Percentiles rank a stretch among this genome's conserved stretches.
Conservation (phyloP, 345 rosid genomes). For the Zanthoxylum bungeanum region DNA sequence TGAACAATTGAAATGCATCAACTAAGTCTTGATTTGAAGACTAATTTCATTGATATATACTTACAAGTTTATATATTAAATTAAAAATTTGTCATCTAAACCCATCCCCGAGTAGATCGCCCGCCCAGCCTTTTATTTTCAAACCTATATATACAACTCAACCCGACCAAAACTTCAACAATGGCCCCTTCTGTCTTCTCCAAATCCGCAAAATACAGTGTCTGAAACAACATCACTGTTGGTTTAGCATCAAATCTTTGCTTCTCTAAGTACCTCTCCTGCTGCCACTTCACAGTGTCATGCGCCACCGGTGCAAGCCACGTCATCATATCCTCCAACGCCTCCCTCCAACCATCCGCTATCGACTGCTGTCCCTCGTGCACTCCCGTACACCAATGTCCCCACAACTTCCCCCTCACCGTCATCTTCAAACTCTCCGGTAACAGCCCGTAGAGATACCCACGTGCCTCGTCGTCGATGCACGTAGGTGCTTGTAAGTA, state of each 20-base stretch:
- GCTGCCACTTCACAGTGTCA: conserved; percentile 53
- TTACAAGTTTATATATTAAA: not conserved
- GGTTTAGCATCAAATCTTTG: conserved; percentile 37
- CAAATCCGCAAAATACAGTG: conserved; percentile 45
- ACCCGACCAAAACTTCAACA: conserved; percentile 50
- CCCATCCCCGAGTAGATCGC: not conserved
- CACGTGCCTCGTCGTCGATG: conserved; percentile 34
- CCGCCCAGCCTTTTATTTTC: conserved; percentile 18
- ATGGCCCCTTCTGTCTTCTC: conserved; percentile 61
- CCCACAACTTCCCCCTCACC: conserved; percentile 32
- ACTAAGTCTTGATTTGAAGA: not conserved
- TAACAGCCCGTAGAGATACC: conserved; percentile 35
- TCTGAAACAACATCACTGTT: conserved; percentile 44
- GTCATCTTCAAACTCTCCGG: conserved; percentile 30
- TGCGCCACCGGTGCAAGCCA: conserved; percentile 52
- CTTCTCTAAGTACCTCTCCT: conserved; percentile 45
- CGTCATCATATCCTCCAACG: conserved; percentile 35
- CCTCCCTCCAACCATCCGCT: conserved; percentile 43
- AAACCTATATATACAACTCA: conserved; percentile 40
- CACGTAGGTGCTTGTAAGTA: conserved; percentile 24
- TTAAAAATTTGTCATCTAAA: not conserved
- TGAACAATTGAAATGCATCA: too few species aligned
- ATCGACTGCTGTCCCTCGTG: conserved; percentile 5
- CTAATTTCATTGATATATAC: not conserved
- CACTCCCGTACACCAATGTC: conserved; percentile 16